Evolutionary conservation across 768 basidiomycete genomes (phyloP).

Genomic region (Suillus paluster): DNA sequence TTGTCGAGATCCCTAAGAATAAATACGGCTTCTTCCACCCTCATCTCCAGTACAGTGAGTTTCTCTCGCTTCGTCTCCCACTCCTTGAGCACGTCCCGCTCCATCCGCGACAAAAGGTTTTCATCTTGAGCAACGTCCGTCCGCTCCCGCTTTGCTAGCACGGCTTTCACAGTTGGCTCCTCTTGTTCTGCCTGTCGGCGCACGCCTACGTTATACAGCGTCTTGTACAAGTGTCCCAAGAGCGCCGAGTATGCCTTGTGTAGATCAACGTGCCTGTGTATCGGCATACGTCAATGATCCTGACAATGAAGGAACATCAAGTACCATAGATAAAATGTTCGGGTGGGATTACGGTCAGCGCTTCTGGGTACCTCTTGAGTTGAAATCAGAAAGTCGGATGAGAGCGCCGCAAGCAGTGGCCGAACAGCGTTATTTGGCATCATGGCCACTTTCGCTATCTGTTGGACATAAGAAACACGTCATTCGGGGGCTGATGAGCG

Average conservation of each 20-base stretch:
- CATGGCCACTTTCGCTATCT: constrained; percentile 95
- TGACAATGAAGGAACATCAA: constrained; percentile 15
- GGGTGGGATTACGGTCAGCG: constrained; percentile 85
- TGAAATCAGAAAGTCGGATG: constrained; percentile 82
- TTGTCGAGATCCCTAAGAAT: constrained; percentile 80
- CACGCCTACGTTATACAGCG: constrained; percentile 81
- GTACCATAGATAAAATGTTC: constrained; percentile 93
- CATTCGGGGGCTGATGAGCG: neutral
- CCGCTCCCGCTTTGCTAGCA: constrained; percentile 81
- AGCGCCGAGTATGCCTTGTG: constrained; percentile 80
- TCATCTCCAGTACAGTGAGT: constrained; percentile 78
- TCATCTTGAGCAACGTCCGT: constrained; percentile 84
- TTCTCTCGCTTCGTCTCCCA: constrained; percentile 79
- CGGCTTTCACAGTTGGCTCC: constrained; percentile 62
- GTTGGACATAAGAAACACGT: constrained; percentile 8
- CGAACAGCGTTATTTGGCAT: constrained; percentile 89
- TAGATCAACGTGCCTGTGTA: constrained; percentile 84
- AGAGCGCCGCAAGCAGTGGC: constrained; percentile 76
- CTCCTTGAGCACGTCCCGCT: constrained; percentile 72
- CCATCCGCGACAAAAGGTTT: constrained; percentile 68
- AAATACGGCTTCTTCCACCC: constrained; percentile 89
- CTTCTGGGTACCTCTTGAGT: constrained; percentile 93
- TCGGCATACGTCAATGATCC: constrained; percentile 10
- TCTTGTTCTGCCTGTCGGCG: constrained; percentile 77
- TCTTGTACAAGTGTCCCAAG: constrained; percentile 84